Evolutionary conservation across 2,329 filamentous ascomycete species (phyloP), one percentile per base, ranked within the genome.

Genomic region (Cladosporium austrohemisphaericum): DNA sequence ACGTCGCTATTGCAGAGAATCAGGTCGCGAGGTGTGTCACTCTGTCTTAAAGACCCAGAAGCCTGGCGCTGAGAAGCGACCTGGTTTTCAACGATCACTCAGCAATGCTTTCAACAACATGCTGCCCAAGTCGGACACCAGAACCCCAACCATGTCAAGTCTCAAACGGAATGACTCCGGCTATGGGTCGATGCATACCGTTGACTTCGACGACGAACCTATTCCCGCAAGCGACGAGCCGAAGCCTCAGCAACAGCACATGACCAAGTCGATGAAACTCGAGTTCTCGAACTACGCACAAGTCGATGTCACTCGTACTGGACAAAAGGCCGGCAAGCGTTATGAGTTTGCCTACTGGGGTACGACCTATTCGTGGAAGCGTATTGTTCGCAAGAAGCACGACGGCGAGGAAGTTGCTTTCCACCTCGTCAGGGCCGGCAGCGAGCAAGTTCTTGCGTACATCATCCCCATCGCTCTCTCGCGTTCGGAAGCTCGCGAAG

Each of bases 221-320:
- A 65, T 62, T 52, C 62, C 65, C 5, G 59, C 63, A 23, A 64
- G 63, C 50, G 64, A 68, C 33, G 56, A 58, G 52, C 51, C 45
- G 36, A 64, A 73, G 59, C 22, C 16, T 8, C 58, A 67, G 71
- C 65, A 66, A 43, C 63, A 66, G 7, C 55, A 68, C 52, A 63
- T 70, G 36, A 45, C 40, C 26, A 80, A 87, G 14, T 87, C 84
- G 51, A 86, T 92, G 66, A 88, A 90, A 69, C 79, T 98, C 26
- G 92, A 97, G 66, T 98, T 96, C 66, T 94, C 89, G 57, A 98
- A 97, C 72, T 98, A 98, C 66, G 92, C 92, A 2, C 89, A 93
- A 60, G 83, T 97, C 32, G 87, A 95, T 56, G 72, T 98, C 43
- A 83, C 80, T 57, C 81, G 88, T 33, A 76, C 80, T 19, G 85